Base-by-base conservation (phyloP, 2,329 filamentous ascomycete genomes). In the Aspergillus awamori region DNA sequence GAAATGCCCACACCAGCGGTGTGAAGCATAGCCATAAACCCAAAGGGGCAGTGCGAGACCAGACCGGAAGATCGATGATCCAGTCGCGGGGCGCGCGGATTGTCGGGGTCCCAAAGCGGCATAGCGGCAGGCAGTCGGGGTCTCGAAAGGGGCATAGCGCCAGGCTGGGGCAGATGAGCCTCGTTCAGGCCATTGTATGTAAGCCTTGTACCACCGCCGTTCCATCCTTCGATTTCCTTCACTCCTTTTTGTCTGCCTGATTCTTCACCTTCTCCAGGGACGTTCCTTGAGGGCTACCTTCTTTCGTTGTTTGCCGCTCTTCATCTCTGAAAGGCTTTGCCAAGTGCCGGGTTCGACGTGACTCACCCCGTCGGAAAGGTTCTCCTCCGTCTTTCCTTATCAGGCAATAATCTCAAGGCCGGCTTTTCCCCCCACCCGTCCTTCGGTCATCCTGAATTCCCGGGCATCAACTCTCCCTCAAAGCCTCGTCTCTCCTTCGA, bases 31-130 rank as follows among this genome's bases (percentile, higher is more conserved):
- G n/a, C 17, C 39, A 20, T 43, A 20, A 36, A 13, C 33, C 33
- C 13, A 10, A 43, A 6, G 28, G 17, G 28, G 47, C 47, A 51
- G 47, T 51, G 47, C 47, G 8, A 13, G 8, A 33, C 2, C n/a
- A 30, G 13, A 7, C 15, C 47, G 47, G 47, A 48, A 45, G 48
- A 59, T 58, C 41, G 41, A 53, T 33, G n/a, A 17, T 52, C 38
- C 13, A 51, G 58, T 54, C 49, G 51, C 56, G 24, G n/a, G 36
- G 45, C 48, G 26, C 30, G 33, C 47, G 59, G 33, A 10, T 55
- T 55, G 65, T 68, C 70, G 67, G 64, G 67, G 64, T 65, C 72
- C 67, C 57, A 69, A 70, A 62, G 8, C 1, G 63, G 70, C 48
- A 66, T 71, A 70, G 70, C 64, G 67, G 38, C 30, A 33, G 39